Evolutionary conservation across 352 stramenopile species (phyloP), one percentile per base, ranked within the genome.

Genomic region (Phytophthora cryptogea): DNA sequence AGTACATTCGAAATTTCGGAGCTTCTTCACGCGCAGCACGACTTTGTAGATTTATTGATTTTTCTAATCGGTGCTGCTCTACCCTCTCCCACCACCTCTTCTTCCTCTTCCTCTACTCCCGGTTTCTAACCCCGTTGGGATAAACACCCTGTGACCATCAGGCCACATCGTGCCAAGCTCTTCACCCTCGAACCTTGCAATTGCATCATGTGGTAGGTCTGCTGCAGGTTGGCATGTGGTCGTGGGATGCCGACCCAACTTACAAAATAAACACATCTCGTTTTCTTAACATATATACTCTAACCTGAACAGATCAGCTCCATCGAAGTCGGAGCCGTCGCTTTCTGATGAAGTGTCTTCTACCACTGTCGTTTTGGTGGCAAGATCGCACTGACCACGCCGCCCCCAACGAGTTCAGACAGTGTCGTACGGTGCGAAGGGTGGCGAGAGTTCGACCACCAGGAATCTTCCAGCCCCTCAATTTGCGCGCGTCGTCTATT

Each of bases 211-310:
- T 28, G 54, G 54, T 23, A 62, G 42, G 27, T 62, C 54, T 8
- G 14, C 35, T 26, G 43, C 54, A 10, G 54, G 44, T 10, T 62
- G 35, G 35, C 54, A 62, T 13, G 54, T 54, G 27, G 44, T 3
- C 26, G 13, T 5, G 26, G 11, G 13, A 27, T 54, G 2, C 36
- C 44, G n/a, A 62, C 44, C 26, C 43, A 54, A 1, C 23, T 10
- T 4, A 54, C 44, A 27, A 52, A 54, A 7, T 54, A 62, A 17
- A 54, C 0, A 11, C 44, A 9, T 32, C n/a, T 42, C 1, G 27
- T 41, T 36, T 54, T 50, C 44, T 62, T 62, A 2, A 35, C 42
- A 11, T 54, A 61, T 49, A 10, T 3, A 33, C 10, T 54, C 54
- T 3, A 54, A 2, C 0, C 26, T 48, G 13, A 20, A 54, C 11